These are phyloP conservation scores for Sphagnum magellanicum DNA, from an alignment of 228 moss, liverwort and hornwort species.

Conservation along the genomic window DNA sequence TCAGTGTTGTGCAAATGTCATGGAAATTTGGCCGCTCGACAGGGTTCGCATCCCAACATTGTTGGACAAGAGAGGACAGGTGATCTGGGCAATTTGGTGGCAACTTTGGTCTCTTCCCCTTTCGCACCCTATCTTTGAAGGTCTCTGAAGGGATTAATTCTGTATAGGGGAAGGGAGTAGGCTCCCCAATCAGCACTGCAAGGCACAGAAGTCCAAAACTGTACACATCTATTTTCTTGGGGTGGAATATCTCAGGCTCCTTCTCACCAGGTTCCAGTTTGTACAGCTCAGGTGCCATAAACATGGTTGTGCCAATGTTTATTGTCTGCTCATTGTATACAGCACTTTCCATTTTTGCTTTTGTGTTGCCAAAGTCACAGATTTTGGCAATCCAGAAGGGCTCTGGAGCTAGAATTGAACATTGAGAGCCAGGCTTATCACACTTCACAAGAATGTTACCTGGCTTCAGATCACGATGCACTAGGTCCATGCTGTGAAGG, in stretches of 20 bases:
- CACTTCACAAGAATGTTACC: constrained; percentile 8
- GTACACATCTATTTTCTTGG: constrained; percentile 7
- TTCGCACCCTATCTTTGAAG: not conserved
- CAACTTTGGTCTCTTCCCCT: not conserved
- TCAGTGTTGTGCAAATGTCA: constrained; percentile 9
- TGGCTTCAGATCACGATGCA: constrained; percentile 13
- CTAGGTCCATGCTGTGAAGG: constrained; percentile 6
- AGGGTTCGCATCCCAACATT: constrained; percentile 16
- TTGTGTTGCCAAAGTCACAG: constrained; percentile 12
- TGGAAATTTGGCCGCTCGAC: constrained; percentile 7
- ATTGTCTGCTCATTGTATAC: constrained; percentile 2
- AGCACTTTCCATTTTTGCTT: constrained; percentile 2
- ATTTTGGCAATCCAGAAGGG: constrained; percentile 12
- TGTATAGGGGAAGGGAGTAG: no score
- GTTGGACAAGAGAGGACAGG: constrained; percentile 4
- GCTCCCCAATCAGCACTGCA: not conserved
- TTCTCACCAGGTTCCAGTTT: not conserved
- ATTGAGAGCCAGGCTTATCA: not conserved
- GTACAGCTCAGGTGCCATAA: constrained; percentile 1
- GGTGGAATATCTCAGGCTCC: not conserved
- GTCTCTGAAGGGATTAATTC: not conserved
- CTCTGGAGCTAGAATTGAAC: not conserved
- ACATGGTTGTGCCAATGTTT: constrained; percentile 4
- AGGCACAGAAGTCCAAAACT: constrained; percentile 6
- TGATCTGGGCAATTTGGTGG: constrained; percentile 1